Evolutionary conservation across 2,329 filamentous ascomycete species (phyloP).

Genomic region (Nannizzia gypsea): DNA sequence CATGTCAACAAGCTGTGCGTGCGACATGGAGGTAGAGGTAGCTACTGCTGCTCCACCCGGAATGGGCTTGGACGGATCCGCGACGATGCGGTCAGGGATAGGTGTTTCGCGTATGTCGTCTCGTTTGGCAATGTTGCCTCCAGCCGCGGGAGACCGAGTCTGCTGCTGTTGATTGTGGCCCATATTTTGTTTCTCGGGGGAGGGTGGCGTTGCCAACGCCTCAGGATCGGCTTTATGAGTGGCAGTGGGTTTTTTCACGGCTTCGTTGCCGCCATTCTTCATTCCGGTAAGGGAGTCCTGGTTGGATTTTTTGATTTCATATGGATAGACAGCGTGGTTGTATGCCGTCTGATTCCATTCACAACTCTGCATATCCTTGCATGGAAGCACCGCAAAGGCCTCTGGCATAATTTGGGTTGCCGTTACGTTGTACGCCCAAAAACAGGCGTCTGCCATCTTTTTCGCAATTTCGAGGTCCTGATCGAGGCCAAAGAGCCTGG

Average conservation of each 20-base stretch:
- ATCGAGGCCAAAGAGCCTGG: conserved; percentile 40
- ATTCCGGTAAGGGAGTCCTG: background rate
- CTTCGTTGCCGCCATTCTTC: conserved; percentile 7
- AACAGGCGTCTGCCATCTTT: conserved; percentile 44
- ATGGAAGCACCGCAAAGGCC: conserved; percentile 33
- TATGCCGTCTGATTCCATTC: conserved; percentile 15
- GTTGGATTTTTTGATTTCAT: conserved; percentile 1
- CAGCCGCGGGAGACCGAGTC: conserved; percentile 18
- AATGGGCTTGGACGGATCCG: conserved; percentile 1
- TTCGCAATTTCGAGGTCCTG: conserved; percentile 39
- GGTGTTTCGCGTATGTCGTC: background rate
- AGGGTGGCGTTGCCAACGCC: background rate
- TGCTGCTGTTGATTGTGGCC: background rate
- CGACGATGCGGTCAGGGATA: conserved; percentile 2
- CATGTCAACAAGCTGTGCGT: conserved; percentile 29
- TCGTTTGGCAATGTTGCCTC: conserved; percentile 3
- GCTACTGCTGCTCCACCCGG: conserved; percentile 9
- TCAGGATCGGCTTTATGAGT: conserved; percentile 7
- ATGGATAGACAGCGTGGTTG: conserved; percentile 12
- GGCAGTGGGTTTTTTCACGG: conserved; percentile 10
- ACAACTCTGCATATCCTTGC: conserved; percentile 17
- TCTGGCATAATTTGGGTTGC: conserved; percentile 46
- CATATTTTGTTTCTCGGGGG: background rate
- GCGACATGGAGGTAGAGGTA: conserved; percentile 23
- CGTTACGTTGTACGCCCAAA: conserved; percentile 43